Percentiles rank a stretch among this genome's conserved stretches.
Conservation (phyloP, 176 grass and related monocot species). For the Hsuehochloa calcarea region DNA sequence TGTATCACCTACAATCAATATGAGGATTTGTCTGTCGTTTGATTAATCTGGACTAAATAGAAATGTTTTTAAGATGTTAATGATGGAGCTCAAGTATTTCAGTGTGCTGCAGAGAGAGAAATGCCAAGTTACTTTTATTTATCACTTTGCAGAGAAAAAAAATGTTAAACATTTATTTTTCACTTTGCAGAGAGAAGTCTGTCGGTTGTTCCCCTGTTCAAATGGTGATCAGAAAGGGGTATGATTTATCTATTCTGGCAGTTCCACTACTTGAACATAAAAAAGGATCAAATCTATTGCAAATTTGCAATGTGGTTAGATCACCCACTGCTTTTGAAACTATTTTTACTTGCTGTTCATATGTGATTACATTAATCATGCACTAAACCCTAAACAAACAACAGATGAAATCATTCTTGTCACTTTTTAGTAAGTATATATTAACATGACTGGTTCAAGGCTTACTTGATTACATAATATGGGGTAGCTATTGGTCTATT, state of each 20-base stretch:
- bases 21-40: not conserved
- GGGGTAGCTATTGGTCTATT: not conserved
- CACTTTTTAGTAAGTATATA: not conserved
- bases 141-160: not conserved
- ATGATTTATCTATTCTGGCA: constrained; percentile 39
- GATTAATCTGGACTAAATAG: constrained; percentile 3
- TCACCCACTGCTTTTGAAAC: not conserved
- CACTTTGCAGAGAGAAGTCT: constrained; percentile 81
- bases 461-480: not conserved
- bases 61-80: constrained; percentile 14
- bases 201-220: constrained; percentile 64
- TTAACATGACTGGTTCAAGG: not conserved
- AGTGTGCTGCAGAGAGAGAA: constrained; percentile 21
- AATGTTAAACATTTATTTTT: not conserved
- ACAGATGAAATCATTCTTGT: not conserved
- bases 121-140: not conserved
- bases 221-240: constrained; percentile 79
- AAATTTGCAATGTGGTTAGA: not conserved
- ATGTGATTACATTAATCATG: constrained; percentile 4
- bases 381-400: constrained; percentile 5
- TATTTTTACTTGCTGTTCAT: not conserved
- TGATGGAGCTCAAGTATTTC: not conserved
- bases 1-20: not conserved
- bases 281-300: not conserved
- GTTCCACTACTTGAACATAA: not conserved